Evolutionary conservation across 83 land plant species (phyloP).

Genomic region (Thuja plicata): DNA sequence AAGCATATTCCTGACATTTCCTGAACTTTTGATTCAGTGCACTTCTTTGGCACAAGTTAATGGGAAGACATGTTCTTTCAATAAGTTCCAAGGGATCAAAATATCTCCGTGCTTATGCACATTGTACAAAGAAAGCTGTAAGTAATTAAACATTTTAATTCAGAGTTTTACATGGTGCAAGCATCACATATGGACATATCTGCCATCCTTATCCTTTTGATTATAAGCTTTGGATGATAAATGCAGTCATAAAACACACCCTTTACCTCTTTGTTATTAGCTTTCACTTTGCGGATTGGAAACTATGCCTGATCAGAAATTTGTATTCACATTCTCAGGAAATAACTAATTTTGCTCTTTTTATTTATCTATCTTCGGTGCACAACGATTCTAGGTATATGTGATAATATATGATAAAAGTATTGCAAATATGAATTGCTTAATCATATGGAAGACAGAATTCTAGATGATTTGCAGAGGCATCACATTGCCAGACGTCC

Average conservation of each 20-base stretch:
- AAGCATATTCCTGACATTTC: neutral
- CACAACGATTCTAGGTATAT: neutral
- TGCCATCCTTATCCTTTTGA: neutral
- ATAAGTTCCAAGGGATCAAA: constrained; percentile 30
- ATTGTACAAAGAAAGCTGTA: constrained; percentile 65
- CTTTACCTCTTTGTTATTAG: neutral
- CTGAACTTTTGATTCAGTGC: constrained; percentile 43
- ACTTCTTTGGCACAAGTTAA: constrained; percentile 76
- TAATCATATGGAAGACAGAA: neutral
- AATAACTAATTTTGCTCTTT: neutral
- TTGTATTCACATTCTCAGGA: neutral
- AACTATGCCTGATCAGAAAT: neutral
- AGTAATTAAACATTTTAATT: constrained; percentile 12
- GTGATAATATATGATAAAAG: too few relatives aligned
- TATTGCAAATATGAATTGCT: neutral
- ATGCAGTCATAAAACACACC: too few relatives aligned
- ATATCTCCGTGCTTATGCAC: constrained; percentile 77
- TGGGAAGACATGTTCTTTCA: constrained; percentile 70
- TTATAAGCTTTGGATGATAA: neutral
- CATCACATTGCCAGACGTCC: neutral
- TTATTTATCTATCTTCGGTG: neutral
- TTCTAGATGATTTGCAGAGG: neutral
- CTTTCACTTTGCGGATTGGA: neutral
- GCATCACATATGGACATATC: neutral
- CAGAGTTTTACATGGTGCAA: neutral